A percentile compares a stretch with the other conserved stretches of the same genome.
phyloP scores from a whole-genome alignment of 441 rosid genomes.

The Jatropha podagrica region DNA sequence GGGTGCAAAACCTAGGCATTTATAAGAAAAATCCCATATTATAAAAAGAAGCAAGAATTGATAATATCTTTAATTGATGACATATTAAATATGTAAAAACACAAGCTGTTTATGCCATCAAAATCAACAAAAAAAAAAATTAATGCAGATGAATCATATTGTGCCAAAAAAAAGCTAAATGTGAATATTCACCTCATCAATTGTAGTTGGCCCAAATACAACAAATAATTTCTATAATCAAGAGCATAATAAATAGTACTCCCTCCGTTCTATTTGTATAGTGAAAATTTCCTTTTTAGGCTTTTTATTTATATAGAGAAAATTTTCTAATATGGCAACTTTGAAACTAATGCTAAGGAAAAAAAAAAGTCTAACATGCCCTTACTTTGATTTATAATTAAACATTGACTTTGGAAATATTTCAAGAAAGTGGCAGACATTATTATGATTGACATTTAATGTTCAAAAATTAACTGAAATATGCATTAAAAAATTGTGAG shows the following conservation, averaged over 20 bases:
- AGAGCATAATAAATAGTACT: constrained; percentile 67
- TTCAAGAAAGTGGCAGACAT: no score
- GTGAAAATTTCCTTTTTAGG: no score
- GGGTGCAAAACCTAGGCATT: neutral
- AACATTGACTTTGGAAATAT: no score
- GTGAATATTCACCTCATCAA: constrained; percentile 68
- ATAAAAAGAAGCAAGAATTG: neutral
- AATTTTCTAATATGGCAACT: no score
- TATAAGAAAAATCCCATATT: neutral
- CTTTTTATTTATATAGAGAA: no score
- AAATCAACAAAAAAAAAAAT: neutral
- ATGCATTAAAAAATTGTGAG: no score
- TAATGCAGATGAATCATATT: neutral
- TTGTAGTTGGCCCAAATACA: constrained; percentile 74
- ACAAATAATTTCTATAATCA: constrained; percentile 67
- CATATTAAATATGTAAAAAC: neutral
- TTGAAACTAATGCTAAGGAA: no score
- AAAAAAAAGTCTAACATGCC: no score
- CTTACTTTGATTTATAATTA: no score
- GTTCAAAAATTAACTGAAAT: no score
- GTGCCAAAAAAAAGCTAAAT: constrained; percentile 15
- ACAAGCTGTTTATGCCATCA: neutral
- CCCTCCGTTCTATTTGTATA: no score
- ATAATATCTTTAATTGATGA: neutral
- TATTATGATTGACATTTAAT: no score